Evolutionary conservation across 1,284 basidiomycete genomes (phyloP), one percentile per base, ranked within the genome.

Genomic region (Cryptococcus deneoformans): DNA sequence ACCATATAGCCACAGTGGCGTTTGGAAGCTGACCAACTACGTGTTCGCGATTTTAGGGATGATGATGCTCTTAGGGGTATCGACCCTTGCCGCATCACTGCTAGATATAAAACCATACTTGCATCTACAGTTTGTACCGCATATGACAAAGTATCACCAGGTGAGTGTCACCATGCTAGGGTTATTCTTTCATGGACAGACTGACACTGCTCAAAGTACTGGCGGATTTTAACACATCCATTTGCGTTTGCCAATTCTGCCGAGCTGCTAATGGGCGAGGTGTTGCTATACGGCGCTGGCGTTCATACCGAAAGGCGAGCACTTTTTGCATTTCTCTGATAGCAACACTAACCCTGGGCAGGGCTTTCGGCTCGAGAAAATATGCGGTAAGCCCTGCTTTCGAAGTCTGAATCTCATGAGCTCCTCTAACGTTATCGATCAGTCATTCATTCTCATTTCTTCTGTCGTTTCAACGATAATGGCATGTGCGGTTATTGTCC

Each of bases 41-140:
- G 34, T 46, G 20, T 36, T 36, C 37, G 24, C 29, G 36, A 42
- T 39, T n/a, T 54, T 67, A 93, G 92, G 87, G 48, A 78, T 92
- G 57, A 91, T 94, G 84, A 76, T 90, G 57, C 79, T 82, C 50
- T 79, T 84, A 42, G 89, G 89, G 38, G 63, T 88, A 50, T 81
- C 85, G 4, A 90, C 91, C 16, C 80, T 92, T 52, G 69, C 85
- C 5, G 85, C 83, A 42, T 87, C 89, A 1, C 77, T 93, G 46
- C 87, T 92, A 67, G 90, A 92, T 70, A 79, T 90, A 60, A 93
- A 94, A 75, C 87, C 92, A 66, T 89, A 90, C 71, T 83, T 92
- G 58, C 88, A 93, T 75, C 80, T 93, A 5, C 90, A 92, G 77
- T 65, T 79, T 20, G 64, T 68, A 7, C 75, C 74, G 5, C 70